Evolutionary conservation across 192 early-diverging fungal species (phyloP), one percentile per base, ranked within the genome.

Genomic region (Coemansia sp.): DNA sequence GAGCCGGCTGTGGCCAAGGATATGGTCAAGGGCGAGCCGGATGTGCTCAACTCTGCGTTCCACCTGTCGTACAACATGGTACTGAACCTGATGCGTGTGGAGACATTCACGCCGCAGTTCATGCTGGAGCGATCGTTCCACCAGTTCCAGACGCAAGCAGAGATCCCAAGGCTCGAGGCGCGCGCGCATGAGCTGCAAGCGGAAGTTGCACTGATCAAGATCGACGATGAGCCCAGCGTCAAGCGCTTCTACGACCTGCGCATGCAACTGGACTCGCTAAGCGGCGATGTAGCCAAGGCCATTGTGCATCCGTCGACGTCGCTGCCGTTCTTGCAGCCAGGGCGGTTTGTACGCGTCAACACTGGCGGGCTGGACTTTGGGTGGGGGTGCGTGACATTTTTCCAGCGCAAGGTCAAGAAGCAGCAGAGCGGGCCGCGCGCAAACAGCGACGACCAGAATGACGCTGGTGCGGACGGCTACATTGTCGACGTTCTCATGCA

Each of bases 61-160:
- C 95, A 96, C 65, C 73, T 99, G 20, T 93, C 89, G 23, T 99
- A 97, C 82, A 91, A 93, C 74, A 99, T 99, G 97, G 89, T 99
- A 34, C 75, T 99, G 15, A 99, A 97, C 66, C 74, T 99, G 84
- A 81, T 94, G 64, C 87, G 97, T 41, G 93, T 99, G 22, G 97
- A 99, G 79, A 94, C 92, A 9, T 86, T 97, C 38, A 93, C 87
- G 52, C 90, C 92, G 14, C 95, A 99, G 76, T 92, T 83, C 46
- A 96, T 99, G 89, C 82, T 99, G 4, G 89, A 95, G 75, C 79
- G 87, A 29, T 91, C 90, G 69, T 99, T 99, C 81, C 88, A 88
- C 75, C 94, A 96, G 68, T 95, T 93, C 83, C 95, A 97, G 79
- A 93, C 92, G 49, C 84, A 87, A 22, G 83, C 93, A 8, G 85